Evolutionary conservation across 768 basidiomycete genomes (phyloP), one percentile per base, ranked within the genome.

Genomic region (Hygrophoropsis aurantiaca): DNA sequence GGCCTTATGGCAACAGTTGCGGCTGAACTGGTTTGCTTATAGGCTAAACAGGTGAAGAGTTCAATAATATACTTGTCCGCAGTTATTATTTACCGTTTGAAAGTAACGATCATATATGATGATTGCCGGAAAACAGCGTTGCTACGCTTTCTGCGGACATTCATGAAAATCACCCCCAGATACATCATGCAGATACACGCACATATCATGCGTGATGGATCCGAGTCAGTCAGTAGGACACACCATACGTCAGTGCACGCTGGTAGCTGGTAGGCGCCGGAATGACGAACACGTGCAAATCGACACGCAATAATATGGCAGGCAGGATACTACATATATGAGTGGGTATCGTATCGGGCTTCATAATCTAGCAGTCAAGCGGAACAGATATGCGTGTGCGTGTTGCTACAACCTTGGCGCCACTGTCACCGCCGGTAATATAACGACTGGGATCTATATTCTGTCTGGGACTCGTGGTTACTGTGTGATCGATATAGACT

Each of bases 371-470:
- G n/a, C 16, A 38, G 36, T 38, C 20, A 16, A 30, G n/a, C 20
- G n/a, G 7, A 32, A 44, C 49, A 40, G 19, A 42, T 51, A 24
- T 49, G 47, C 45, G 32, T 39, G 13, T 34, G 32, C 37, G 18
- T 24, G 13, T 45, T 30, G 26, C 43, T 41, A 53, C 33, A 40
- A 41, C 27, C 20, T 39, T 35, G 40, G 47, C 51, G 47, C 43
- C 43, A 52, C 40, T 35, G 38, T 30, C 47, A 40, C 47, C 40
- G 46, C 26, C 43, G 23, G 35, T 19, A 42, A 11, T n/a, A 24
- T 33, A 55, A 51, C 40, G 44, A 42, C 36, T 45, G 35, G 34
- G 44, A 43, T 51, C 24, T 47, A 36, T 30, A 7, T 13, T 45
- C 30, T 24, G 48, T 46, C 42, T 40, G 24, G 23, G 25, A 38